Conservation (phyloP, 345 rosid species). For the Gossypium longicalyx region DNA sequence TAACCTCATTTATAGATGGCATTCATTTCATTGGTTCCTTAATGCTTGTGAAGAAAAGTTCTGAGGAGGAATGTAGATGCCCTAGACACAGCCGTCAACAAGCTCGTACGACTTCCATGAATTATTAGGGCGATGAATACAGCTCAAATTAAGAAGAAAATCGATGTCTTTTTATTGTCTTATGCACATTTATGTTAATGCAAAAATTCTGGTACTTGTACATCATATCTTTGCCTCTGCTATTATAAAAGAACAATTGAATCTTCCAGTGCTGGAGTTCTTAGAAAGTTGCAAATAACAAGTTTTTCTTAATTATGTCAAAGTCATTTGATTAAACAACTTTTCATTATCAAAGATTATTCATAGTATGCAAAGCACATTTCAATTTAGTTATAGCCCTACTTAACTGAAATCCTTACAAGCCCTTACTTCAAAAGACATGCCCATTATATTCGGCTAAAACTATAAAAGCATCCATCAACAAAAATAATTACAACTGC, state of each 20-base stretch:
- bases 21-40: constrained; percentile 34
- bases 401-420: background rate
- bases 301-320: background rate
- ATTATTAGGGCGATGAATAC: background rate
- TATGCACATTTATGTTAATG: background rate
- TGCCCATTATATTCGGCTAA: background rate
- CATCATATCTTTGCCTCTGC: background rate
- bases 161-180: background rate
- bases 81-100: constrained; percentile 74
- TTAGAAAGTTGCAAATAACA: background rate
- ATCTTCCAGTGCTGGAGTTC: background rate
- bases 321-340: too few species aligned
- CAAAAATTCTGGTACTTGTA: background rate
- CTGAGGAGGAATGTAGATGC: constrained; percentile 79
- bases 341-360: too few species aligned
- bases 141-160: background rate
- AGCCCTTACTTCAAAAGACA: background rate
- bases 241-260: background rate
- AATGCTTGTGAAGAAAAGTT: constrained; percentile 48
- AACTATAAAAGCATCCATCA: background rate
- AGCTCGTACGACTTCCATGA: constrained; percentile 58
- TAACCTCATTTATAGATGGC: background rate
- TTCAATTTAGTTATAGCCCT: background rate
- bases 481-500: background rate
- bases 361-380: too few species aligned